phyloP scores from a whole-genome alignment of 805 yeast genomes.

The Lipomyces japonicus region DNA sequence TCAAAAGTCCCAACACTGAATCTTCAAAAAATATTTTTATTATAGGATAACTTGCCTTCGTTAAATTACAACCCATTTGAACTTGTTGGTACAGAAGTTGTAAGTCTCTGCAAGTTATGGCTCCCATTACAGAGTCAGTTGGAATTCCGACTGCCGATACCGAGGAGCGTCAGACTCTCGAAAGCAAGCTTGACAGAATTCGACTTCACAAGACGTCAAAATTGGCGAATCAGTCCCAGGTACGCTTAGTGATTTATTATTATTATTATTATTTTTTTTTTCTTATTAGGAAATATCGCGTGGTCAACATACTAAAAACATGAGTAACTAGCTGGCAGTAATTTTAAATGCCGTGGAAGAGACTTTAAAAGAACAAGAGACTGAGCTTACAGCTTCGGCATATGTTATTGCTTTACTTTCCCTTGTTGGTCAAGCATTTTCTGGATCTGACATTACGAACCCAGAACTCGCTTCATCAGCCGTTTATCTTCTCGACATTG shows the following conservation, averaged over 20 bases:
- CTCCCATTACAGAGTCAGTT: slow-evolving; percentile 4
- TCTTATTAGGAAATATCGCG: neutral
- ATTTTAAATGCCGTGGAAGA: slow-evolving; percentile 89
- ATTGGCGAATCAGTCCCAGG: slow-evolving; percentile 77
- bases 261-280: neutral
- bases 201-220: slow-evolving; percentile 73
- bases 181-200: slow-evolving; percentile 60
- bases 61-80: neutral
- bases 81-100: neutral
- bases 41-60: neutral
- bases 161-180: slow-evolving; percentile 40
- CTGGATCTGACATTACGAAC: slow-evolving; percentile 54
- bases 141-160: neutral
- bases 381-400: slow-evolving; percentile 64
- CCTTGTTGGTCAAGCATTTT: slow-evolving; percentile 68
- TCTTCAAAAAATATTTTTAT: slow-evolving; percentile 8
- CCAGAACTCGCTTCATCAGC: slow-evolving; percentile 59
- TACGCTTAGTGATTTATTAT: slow-evolving; percentile 19
- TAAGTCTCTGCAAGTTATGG: neutral
- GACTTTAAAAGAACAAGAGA: slow-evolving; percentile 62
- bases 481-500: slow-evolving; percentile 68
- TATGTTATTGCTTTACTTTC: slow-evolving; percentile 83
- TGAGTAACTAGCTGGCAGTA: slow-evolving; percentile 42
- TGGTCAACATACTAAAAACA: neutral
- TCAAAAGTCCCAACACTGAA: neutral